These are phyloP conservation scores for Phellopilus nigrolimitatus DNA, from an alignment of 1,284 basidiomycete species.

Conservation along the genomic window DNA sequence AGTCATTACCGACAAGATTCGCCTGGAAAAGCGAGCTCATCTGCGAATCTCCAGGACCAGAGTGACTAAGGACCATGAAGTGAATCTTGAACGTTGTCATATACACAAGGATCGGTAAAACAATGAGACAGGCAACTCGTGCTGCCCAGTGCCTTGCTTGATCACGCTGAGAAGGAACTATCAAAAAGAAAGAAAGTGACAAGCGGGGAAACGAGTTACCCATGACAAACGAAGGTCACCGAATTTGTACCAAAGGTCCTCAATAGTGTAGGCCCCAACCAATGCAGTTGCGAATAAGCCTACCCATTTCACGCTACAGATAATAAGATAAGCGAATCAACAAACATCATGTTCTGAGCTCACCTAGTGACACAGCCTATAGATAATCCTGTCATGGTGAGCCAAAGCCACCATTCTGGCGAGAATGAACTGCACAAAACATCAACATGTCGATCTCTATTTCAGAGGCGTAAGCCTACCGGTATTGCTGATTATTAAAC, in stretches of 20 bases:
- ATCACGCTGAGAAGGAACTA: constrained; percentile 53
- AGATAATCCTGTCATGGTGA: constrained; percentile 83
- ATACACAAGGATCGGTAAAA: constrained; percentile 89
- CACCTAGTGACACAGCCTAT: constrained; percentile 95
- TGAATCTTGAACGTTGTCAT: constrained; percentile 95
- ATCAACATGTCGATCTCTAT: constrained; percentile 13
- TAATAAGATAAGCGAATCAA: not conserved
- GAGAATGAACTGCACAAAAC: constrained; percentile 68
- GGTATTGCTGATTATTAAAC: constrained; percentile 94
- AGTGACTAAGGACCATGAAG: constrained; percentile 90
- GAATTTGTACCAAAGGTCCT: constrained; percentile 98
- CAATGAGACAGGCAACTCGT: constrained; percentile 80
- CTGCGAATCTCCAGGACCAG: constrained; percentile 94
- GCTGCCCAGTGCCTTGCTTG: constrained; percentile 93
- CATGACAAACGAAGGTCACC: constrained; percentile 91
- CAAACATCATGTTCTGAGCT: constrained; percentile 16
- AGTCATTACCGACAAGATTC: constrained; percentile 93
- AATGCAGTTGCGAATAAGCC: constrained; percentile 93
- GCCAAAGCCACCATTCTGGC: constrained; percentile 96
- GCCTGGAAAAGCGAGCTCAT: constrained; percentile 99
- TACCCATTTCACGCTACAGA: constrained; percentile 86
- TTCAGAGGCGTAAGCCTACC: constrained; percentile 44
- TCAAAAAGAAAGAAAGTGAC: constrained; percentile 15
- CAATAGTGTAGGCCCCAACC: constrained; percentile 93
- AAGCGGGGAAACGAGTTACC: constrained; percentile 36